Evolutionary conservation across 495 filamentous ascomycete genomes (phyloP), one percentile per base, ranked within the genome.

Genomic region (Penicillium alfredii): DNA sequence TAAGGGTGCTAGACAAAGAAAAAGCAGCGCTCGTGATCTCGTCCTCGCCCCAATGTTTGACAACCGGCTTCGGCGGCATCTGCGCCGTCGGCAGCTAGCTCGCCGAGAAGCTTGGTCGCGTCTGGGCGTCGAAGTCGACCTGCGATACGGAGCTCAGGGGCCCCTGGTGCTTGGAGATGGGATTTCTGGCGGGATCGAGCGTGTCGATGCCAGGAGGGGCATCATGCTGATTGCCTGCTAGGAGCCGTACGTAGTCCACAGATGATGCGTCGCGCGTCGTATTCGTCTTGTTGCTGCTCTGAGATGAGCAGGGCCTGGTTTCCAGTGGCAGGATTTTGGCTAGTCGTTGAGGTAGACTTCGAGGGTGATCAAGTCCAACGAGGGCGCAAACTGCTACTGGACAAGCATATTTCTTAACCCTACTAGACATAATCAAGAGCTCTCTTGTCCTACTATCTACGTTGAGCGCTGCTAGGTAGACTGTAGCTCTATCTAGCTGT

Each of bases 231-330:
- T 39, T 7, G 65, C 65, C 30, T 60, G 44, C 36, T 63, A 68
- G 2, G 54, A 57, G 0, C 66, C 69, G 41, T 58, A 62, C 1
- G 70, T 68, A 1, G 39, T 36, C 66, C 62, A 72, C n/a, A n/a
- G n/a, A n/a, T n/a, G 16, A 71, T 59, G 6, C 69, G 49, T 33
- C 69, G 38, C 6, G 61, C 69, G 3, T 68, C 66, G 33, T 68
- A 63, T 17, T 71, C 69, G 41, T 73, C 70, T 8, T 62, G 51
- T 4, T 62, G 53, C 44, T 73, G 70, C 49, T 72, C 70, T 10
- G 71, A 69, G 33, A 73, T 72, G 51, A 73, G 71, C 11, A 73
- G 57, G 1, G 69, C 57, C 40, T 72, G 66, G 35, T 65, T 57
- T 7, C 52, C 48, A 58, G 1, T 22, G 45, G 34, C 67, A 73